Base-by-base conservation (phyloP, 2,329 filamentous ascomycete species). In the Colletotrichum navitas region DNA sequence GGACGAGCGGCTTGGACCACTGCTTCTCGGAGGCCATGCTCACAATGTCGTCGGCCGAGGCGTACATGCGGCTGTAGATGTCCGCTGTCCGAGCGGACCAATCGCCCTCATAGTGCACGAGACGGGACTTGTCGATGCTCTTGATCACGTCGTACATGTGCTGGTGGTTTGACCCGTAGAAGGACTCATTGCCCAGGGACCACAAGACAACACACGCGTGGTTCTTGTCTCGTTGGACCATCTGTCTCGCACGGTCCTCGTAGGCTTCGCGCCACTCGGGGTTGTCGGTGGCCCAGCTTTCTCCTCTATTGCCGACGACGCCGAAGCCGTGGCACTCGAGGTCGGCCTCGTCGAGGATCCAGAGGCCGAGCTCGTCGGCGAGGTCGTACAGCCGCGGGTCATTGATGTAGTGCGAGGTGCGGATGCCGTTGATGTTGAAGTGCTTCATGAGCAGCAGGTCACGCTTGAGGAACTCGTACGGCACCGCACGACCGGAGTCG, bases 151-250 rank as follows among this genome's bases (percentile, higher is more conserved):
- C 83, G 70, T 91, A 90, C 91, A 93, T 94, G 12, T 88, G 88
- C 60, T 85, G 85, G 67, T 92, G 90, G 71, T 93, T 93, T 1
- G 82, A 81, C 0, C 92, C 92, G 69, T 92, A 93, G 75, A 92
- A 93, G 0, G 91, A 86, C 76, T 93, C 91, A 68, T 93, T 94
- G 0, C 92, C 92, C 0, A 94, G 82, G 24, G 89, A 91, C 92
- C 92, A 94, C 63, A 93, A 87, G 55, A 93, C 87, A 3, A 94
- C 82, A 7, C 85, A 91, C 0, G 91, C 82, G 74, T 92, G 89
- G 63, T 93, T 86, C 74, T 84, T 85, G 73, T 85, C 83, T 14
- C 92, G 84, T 74, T 88, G 84, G 0, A 93, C 88, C 74, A 93
- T 83, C 72, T 92, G 90, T 36, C 84, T 81, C 5, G 89, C 89